These are phyloP conservation scores for Talaromyces liani DNA, from an alignment of 495 filamentous ascomycete genomes.

Conservation along the genomic window DNA sequence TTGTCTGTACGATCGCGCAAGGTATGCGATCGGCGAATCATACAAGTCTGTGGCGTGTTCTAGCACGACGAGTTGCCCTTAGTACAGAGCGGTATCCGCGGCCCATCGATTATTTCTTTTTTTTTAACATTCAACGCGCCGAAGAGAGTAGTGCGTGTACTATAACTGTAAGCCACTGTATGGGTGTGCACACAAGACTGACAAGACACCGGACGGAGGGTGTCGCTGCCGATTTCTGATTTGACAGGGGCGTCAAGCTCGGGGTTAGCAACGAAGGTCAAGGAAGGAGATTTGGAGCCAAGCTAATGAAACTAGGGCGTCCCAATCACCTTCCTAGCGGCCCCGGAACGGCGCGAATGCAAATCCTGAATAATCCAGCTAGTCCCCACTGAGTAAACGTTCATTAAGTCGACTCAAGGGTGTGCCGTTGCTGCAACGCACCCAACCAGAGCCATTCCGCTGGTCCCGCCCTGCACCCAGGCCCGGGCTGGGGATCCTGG, in stretches of 20 bases:
- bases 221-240: not conserved
- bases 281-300: not conserved
- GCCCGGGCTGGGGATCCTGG: not conserved
- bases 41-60: constrained; percentile 1
- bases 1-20: constrained; percentile 3
- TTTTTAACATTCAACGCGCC: not conserved
- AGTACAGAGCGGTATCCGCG: constrained; percentile 8
- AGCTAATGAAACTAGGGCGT: constrained; percentile 3
- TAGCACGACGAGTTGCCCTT: constrained; percentile 3
- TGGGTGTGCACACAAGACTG: not conserved
- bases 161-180: not conserved
- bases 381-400: not conserved
- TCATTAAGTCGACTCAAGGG: not conserved
- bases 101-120: constrained; percentile 4
- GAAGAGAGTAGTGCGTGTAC: not conserved
- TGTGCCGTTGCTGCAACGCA: constrained; percentile 1
- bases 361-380: constrained; percentile 9
- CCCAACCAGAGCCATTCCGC: not conserved
- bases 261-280: not conserved
- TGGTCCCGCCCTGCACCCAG: not conserved
- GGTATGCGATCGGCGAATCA: constrained; percentile 8
- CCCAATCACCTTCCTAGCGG: constrained; percentile 2
- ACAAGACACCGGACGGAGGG: not conserved
- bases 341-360: constrained; percentile 8
- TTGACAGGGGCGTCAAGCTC: not conserved